phyloP scores from a whole-genome alignment of 768 basidiomycete genomes.

The Erythrobasidium yunnanense region DNA sequence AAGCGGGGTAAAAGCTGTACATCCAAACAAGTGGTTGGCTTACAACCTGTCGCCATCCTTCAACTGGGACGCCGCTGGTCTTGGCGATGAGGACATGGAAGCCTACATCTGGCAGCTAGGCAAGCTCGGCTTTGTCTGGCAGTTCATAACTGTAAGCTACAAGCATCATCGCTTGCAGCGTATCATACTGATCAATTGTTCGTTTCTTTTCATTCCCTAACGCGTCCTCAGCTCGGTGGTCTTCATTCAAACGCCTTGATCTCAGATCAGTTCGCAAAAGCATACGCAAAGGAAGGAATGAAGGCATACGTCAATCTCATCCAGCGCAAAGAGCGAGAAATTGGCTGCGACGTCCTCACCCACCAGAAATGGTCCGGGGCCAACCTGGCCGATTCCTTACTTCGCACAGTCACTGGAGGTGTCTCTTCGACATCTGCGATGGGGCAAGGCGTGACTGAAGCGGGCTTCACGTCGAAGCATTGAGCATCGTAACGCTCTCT shows the following conservation, averaged over 20 bases:
- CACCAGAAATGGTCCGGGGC: slow-evolving; percentile 99
- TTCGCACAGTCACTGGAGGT: slow-evolving; percentile 95
- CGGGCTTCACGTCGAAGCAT: neutral
- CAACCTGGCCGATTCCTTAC: slow-evolving; percentile 71
- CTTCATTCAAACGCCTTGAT: slow-evolving; percentile 97
- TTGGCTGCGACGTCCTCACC: slow-evolving; percentile 89
- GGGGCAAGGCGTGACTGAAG: slow-evolving; percentile 57
- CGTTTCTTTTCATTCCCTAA: slow-evolving; percentile 6
- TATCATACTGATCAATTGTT: no score
- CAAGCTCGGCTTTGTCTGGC: slow-evolving; percentile 94
- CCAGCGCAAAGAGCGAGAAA: slow-evolving; percentile 80
- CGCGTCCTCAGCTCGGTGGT: slow-evolving; percentile 63
- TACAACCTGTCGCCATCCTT: slow-evolving; percentile 86
- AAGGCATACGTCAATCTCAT: slow-evolving; percentile 95
- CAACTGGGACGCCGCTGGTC: slow-evolving; percentile 64
- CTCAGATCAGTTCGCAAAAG: slow-evolving; percentile 76
- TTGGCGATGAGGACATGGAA: slow-evolving; percentile 74
- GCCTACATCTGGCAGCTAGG: slow-evolving; percentile 83
- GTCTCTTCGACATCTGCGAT: slow-evolving; percentile 98
- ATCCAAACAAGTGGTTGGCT: slow-evolving; percentile 86
- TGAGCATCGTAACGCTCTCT: no score
- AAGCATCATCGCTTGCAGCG: slow-evolving; percentile 17
- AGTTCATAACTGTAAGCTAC: slow-evolving; percentile 80
- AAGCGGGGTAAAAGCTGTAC: slow-evolving; percentile 59
- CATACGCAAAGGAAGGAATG: slow-evolving; percentile 82